phyloP scores from a whole-genome alignment of 2,329 filamentous ascomycete genomes.

The Fusarium illudens region DNA sequence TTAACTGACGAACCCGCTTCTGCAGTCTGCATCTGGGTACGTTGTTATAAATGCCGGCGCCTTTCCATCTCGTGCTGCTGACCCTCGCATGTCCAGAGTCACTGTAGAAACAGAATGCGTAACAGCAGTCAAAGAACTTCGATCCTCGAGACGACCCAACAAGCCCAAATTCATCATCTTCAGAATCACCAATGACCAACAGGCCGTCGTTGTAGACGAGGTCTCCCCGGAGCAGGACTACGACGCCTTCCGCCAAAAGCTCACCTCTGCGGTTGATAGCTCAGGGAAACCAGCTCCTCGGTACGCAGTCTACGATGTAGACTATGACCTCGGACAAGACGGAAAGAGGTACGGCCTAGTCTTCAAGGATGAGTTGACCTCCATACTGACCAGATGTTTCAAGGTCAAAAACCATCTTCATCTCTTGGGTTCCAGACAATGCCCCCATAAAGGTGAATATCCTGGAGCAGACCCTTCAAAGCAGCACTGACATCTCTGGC shows the following conservation, averaged over 20 bases:
- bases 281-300: constrained; percentile 20
- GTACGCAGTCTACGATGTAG: constrained; percentile 31
- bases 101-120: constrained; percentile 25
- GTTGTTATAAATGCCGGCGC: not conserved
- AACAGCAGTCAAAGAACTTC: constrained; percentile 15
- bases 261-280: constrained; percentile 10
- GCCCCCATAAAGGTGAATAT: constrained; percentile 24
- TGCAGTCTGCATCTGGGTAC: constrained; percentile 14
- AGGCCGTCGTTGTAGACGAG: constrained; percentile 25
- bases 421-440: constrained; percentile 29
- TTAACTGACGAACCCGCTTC: too few species aligned
- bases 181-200: constrained; percentile 25
- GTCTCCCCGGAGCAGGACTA: constrained; percentile 12
- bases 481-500: not conserved
- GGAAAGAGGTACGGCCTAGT: constrained; percentile 14
- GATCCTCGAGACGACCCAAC: not conserved
- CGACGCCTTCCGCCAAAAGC: constrained; percentile 24
- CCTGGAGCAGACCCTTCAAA: not conserved
- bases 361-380: not conserved
- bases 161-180: constrained; percentile 29
- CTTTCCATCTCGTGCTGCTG: too few species aligned
- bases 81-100: constrained; percentile 17
- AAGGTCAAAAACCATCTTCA: constrained; percentile 28
- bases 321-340: constrained; percentile 30
- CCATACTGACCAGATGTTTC: not conserved